Evolutionary conservation across 2,329 filamentous ascomycete species (phyloP), one percentile per base, ranked within the genome.

Genomic region (Plectosphaerella sp.): DNA sequence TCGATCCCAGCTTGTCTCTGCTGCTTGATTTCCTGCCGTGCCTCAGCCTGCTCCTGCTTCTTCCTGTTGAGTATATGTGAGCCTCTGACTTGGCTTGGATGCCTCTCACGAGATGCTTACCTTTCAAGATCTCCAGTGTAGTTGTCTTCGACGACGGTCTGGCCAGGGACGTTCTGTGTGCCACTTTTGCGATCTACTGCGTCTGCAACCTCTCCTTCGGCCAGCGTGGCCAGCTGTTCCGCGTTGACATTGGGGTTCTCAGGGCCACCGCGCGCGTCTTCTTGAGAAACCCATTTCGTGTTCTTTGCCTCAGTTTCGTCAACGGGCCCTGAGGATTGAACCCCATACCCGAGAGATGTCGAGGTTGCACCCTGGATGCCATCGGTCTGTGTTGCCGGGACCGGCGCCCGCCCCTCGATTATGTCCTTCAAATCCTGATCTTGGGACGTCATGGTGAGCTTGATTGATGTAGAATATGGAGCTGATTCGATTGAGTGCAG

Each of bases 131-230:
- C 60, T 22, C 52, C 52, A 3, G 54, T 48, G 25, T 56, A 62
- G 10, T 61, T 57, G 14, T 59, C 57, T 8, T 50, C 45, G 9
- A 50, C 47, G 15, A 58, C 49, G 11, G 57, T 53, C 10, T 60
- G 51, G 4, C 58, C 60, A 3, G 57, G 57, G 4, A 48, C 56
- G 43, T 47, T 54, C 50, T 62, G 60, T 20, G 52, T 54, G 8
- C 60, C 60, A 45, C 54, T 61, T 57, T 62, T 62, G 22, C 55
- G 54, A 24, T 57, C 53, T 4, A 62, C 60, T 0, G 60, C 60
- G 14, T 62, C 56, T 28, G 60, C 60, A n/a, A 62, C 59, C 51
- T 62, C 54, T 20, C 60, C 60, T 55, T 62, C 60, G 20, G 50
- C 52, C 12, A 61, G 18, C 15, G 60, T 61, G 24, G 55, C 59